These are phyloP conservation scores for Apophysomyces ossiformis DNA, from an alignment of 371 early-diverging fungal genomes.

Conservation along the genomic window DNA sequence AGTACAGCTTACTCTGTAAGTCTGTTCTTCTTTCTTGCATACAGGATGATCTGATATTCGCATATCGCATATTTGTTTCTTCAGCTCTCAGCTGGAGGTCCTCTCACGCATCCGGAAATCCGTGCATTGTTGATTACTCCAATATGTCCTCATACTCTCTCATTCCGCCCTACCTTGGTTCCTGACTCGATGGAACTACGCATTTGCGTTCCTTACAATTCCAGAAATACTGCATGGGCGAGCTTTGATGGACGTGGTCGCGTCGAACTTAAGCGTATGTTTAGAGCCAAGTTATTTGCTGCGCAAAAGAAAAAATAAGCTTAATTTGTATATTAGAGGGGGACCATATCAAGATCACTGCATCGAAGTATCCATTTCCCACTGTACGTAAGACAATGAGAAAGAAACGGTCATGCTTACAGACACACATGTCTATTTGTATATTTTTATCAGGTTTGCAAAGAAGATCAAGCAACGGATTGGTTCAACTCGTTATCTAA, in stretches of 20 bases:
- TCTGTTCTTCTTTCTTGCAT: no score
- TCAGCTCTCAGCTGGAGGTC: conserved; percentile 90
- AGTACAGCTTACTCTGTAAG: conserved; percentile 93
- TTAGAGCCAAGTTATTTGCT: background rate
- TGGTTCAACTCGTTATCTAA: conserved; percentile 85
- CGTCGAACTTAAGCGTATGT: conserved; percentile 78
- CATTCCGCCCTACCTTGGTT: conserved; percentile 93
- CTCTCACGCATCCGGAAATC: conserved; percentile 93
- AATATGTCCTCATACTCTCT: conserved; percentile 95
- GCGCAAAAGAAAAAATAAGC: background rate
- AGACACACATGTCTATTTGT: no score
- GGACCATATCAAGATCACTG: conserved; percentile 85
- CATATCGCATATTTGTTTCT: background rate
- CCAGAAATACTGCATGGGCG: conserved; percentile 83
- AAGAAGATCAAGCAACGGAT: conserved; percentile 74
- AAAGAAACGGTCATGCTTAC: conserved; percentile 31
- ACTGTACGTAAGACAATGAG: conserved; percentile 52
- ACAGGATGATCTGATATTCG: background rate
- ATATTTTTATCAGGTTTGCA: conserved; percentile 59
- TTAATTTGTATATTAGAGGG: conserved; percentile 56
- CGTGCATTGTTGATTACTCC: conserved; percentile 93
- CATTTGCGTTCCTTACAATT: conserved; percentile 78
- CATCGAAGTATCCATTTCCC: conserved; percentile 87
- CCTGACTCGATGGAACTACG: conserved; percentile 90
- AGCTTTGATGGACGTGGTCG: conserved; percentile 93